These are phyloP conservation scores for Fragilariopsis cylindrus DNA, from an alignment of 108 stramenopile genomes.

Conservation along the genomic window DNA sequence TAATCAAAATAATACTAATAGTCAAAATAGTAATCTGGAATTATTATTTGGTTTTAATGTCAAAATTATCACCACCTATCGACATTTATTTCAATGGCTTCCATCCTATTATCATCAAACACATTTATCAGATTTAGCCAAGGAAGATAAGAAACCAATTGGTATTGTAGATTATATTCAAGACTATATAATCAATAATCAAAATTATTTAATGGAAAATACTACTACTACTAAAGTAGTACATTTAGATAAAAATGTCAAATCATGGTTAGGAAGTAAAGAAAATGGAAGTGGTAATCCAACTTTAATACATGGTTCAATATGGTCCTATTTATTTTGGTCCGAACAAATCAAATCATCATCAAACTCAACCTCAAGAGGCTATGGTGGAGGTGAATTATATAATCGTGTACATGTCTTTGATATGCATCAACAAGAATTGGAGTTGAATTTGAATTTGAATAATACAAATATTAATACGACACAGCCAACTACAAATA, in stretches of 20 bases:
- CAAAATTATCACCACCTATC: not conserved
- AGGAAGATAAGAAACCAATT: no score
- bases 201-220: no score
- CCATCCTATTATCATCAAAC: not conserved
- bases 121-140: not conserved
- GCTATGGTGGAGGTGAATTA: not conserved
- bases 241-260: no score
- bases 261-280: no score
- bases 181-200: no score
- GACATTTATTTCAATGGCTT: not conserved
- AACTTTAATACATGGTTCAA: not conserved
- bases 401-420: not conserved
- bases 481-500: not conserved
- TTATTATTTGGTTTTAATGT: not conserved
- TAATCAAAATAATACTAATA: not conserved
- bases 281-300: no score
- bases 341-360: not conserved
- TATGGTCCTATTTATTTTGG: conserved; percentile 4
- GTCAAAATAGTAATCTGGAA: not conserved
- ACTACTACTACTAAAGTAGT: no score
- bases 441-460: not conserved
- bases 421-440: conserved; percentile 12
- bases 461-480: no score
- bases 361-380: no score
- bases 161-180: no score